phyloP scores from a whole-genome alignment of 2,329 filamentous ascomycete species.

The Penicillium expansum region DNA sequence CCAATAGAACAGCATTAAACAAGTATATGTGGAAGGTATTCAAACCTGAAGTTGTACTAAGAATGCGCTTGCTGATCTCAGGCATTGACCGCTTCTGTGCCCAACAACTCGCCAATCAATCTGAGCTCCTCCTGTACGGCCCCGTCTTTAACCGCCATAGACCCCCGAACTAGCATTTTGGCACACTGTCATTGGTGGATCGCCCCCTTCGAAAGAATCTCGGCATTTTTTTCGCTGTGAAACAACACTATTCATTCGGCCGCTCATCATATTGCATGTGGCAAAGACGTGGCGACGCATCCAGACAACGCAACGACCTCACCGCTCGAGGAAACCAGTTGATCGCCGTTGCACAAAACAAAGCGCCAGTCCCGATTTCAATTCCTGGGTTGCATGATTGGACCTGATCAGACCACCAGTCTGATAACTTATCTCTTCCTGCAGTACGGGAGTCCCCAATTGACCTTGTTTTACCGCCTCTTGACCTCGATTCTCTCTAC shows the following conservation, averaged over 20 bases:
- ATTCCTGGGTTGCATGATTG: constrained; percentile 5
- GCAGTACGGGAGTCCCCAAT: not conserved
- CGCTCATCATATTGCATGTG: not conserved
- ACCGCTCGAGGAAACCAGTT: constrained; percentile 4
- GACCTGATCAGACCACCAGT: constrained; percentile 1
- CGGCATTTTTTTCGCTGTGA: not conserved
- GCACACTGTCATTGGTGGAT: not conserved
- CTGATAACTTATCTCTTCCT: not conserved
- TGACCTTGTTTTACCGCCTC: not conserved
- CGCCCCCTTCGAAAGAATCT: not conserved
- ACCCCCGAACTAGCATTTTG: not conserved
- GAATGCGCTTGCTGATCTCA: not conserved
- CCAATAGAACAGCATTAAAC: not conserved
- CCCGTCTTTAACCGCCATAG: not conserved
- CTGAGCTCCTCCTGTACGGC: not conserved
- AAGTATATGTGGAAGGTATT: not conserved
- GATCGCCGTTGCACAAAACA: not conserved
- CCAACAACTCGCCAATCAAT: constrained; percentile 1
- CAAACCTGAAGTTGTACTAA: not conserved
- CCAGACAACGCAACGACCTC: not conserved
- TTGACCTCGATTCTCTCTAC: not conserved
- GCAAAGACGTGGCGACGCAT: constrained; percentile 10
- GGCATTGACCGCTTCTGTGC: constrained; percentile 1
- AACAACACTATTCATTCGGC: not conserved
- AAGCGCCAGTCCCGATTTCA: not conserved